phyloP scores from a whole-genome alignment of 805 yeast genomes.

The Metschnikowia henanensis region DNA sequence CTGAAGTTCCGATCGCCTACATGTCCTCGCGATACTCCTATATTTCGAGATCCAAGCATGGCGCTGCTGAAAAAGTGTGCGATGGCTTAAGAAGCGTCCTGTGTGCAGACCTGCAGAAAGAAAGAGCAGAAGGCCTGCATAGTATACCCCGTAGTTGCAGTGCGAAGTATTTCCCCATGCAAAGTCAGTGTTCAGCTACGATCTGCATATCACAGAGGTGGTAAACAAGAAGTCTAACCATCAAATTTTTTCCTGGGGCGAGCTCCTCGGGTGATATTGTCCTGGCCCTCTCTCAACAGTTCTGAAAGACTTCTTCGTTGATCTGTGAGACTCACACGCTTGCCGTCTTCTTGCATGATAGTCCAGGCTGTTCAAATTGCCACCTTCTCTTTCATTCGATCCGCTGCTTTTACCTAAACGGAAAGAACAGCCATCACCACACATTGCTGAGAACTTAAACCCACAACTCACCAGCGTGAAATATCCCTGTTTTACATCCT shows the following conservation, averaged over 20 bases:
- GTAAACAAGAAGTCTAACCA: not conserved
- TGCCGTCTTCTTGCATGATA: not conserved
- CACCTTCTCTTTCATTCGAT: not conserved
- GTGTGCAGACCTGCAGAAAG: not conserved
- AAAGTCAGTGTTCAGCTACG: not conserved
- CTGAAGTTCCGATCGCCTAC: too few species aligned
- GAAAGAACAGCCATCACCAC: too few species aligned
- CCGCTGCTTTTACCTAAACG: too few species aligned
- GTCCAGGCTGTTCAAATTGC: not conserved
- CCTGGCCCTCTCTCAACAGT: not conserved
- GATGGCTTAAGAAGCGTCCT: not conserved
- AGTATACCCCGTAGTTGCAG: not conserved
- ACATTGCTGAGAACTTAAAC: too few species aligned
- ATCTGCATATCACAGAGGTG: constrained; percentile 4
- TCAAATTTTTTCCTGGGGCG: not conserved
- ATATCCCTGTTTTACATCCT: not conserved
- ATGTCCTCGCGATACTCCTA: too few species aligned
- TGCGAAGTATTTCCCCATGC: constrained; percentile 1
- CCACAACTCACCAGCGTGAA: not conserved
- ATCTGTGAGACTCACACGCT: not conserved
- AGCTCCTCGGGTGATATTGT: not conserved
- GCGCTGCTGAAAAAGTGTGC: too few species aligned
- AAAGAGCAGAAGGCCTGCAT: not conserved
- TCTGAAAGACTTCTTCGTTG: too few species aligned
- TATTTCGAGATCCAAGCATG: too few species aligned